Base-by-base conservation (phyloP, 2,329 filamentous ascomycete genomes). In the Lomentospora prolificans region DNA sequence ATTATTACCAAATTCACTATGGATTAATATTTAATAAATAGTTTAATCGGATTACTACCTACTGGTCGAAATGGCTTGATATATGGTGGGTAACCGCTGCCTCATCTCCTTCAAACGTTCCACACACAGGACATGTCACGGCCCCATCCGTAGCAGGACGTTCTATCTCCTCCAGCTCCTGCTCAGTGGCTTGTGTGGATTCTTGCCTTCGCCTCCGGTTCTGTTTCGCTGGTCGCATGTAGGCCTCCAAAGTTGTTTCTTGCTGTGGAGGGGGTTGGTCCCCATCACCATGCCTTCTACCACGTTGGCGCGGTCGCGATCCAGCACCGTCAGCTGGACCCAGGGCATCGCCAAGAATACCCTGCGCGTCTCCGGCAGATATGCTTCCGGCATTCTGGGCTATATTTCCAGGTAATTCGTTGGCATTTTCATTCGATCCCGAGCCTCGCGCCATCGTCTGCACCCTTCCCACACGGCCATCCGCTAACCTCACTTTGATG, bases 401-500 rank as follows among this genome's bases (percentile, higher is more conserved):
- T 28, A 36, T 27, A 12, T 31, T 22, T 57, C 50, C 44, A 48
- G 51, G 2, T 25, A 12, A 28, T 30, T 22, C 10, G 4, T 31
- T 24, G 50, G 41, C 17, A 52, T 19, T 27, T 31, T 9, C 36
- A 7, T 14, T 41, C 10, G 44, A 14, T 14, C 50, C 8, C 48
- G 41, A 55, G 58, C 54, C 51, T 53, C 57, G 14, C 69, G 57
- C 72, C 67, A 89, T 76, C 48, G 76, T 73, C 68, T 91, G 88
- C 27, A 92, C 88, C 14, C 88, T 73, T 2, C 88, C 88, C 2
- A 92, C 80, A 25, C 85, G 76, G 1, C 87, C 87, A 66, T 88
- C 86, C 1, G 73, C 70, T 4, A 92, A 73, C 2, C 87, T 80
- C 24, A 91, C 87, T 68, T 91, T 92, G 71, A 91, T 88, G 33